Evolutionary conservation across 371 early-diverging fungal genomes (phyloP).

Genomic region (Mortierella sp.): DNA sequence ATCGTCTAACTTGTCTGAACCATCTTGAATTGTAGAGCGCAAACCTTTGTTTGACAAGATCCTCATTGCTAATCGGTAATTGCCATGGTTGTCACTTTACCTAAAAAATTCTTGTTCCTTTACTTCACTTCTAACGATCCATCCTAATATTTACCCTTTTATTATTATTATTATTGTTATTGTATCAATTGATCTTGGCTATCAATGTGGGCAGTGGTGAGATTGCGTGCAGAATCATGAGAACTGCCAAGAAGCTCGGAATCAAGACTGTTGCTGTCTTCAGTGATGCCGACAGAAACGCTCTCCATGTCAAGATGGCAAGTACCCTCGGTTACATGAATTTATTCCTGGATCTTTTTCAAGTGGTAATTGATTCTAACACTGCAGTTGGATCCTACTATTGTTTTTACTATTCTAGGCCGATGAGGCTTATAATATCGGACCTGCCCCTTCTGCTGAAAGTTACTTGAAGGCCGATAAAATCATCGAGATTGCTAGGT

Average conservation of each 20-base stretch:
- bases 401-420: conserved; percentile 66
- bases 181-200: neutral
- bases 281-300: conserved; percentile 90
- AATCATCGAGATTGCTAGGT: conserved; percentile 86
- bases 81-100: neutral
- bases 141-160: too few relatives aligned
- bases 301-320: conserved; percentile 86
- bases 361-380: too few relatives aligned
- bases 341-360: too few relatives aligned
- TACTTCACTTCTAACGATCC: too few relatives aligned
- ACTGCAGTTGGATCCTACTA: too few relatives aligned
- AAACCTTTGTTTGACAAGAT: conserved; percentile 89
- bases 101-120: conserved; percentile 9
- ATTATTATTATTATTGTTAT: neutral
- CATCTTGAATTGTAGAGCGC: conserved; percentile 57
- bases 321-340: neutral
- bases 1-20: neutral
- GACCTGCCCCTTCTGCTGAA: conserved; percentile 87
- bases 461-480: conserved; percentile 90
- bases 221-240: conserved; percentile 91
- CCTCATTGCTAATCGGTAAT: conserved; percentile 85
- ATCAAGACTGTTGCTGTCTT: conserved; percentile 97
- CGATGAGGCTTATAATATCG: conserved; percentile 94
- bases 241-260: conserved; percentile 89
- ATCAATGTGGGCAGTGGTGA: conserved; percentile 71